phyloP scores from a whole-genome alignment of 306 rosid genomes.

The Dryas octopetala region DNA sequence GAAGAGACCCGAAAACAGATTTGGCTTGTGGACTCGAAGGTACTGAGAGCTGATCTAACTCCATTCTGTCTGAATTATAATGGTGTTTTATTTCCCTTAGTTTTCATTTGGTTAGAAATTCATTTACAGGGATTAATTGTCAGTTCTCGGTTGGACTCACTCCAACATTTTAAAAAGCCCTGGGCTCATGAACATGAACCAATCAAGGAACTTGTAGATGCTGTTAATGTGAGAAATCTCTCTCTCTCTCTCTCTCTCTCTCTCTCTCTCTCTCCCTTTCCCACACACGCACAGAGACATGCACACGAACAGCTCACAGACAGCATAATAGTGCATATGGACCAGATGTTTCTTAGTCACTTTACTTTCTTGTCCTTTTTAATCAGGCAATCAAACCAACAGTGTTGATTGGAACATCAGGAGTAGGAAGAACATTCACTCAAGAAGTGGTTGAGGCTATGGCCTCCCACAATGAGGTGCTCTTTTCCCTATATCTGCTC shows the following conservation, averaged over 20 bases:
- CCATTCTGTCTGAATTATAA: slow-evolving; percentile 10
- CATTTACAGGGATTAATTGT: slow-evolving; percentile 78
- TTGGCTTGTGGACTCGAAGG: slow-evolving; percentile 98
- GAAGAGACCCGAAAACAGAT: slow-evolving; percentile 81
- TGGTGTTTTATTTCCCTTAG: slow-evolving; percentile 22
- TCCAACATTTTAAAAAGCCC: slow-evolving; percentile 92
- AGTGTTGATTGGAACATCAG: slow-evolving; percentile 90
- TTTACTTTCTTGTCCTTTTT: slow-evolving; percentile 23
- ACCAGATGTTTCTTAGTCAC: slow-evolving; percentile 12
- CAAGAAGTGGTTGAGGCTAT: slow-evolving; percentile 75
- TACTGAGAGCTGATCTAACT: slow-evolving; percentile 26
- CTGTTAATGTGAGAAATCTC: slow-evolving; percentile 57
- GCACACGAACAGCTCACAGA: not conserved
- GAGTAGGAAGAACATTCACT: slow-evolving; percentile 74
- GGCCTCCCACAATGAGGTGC: slow-evolving; percentile 79
- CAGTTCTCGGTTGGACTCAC: slow-evolving; percentile 78
- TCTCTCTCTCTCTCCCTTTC: slow-evolving; percentile 23
- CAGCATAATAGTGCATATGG: not conserved
- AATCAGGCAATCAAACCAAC: slow-evolving; percentile 86
- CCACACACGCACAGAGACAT: not conserved
- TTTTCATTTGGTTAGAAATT: slow-evolving; percentile 21
- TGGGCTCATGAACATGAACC: slow-evolving; percentile 96
- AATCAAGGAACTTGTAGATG: slow-evolving; percentile 53
- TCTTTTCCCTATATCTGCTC: not conserved
- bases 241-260: no score